phyloP scores from a whole-genome alignment of 2,329 filamentous ascomycete genomes.

The Ophiosphaerella narmari region DNA sequence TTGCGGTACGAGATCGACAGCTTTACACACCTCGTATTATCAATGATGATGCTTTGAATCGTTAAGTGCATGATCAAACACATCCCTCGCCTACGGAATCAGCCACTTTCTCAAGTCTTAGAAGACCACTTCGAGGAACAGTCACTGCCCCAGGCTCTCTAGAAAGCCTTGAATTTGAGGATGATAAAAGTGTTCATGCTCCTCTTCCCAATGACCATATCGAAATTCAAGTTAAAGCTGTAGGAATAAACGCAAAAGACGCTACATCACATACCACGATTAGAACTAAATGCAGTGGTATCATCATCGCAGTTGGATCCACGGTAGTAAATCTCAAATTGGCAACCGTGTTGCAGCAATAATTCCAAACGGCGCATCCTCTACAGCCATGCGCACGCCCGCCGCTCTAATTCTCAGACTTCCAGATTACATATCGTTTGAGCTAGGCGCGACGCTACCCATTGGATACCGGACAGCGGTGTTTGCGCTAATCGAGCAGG shows the following conservation, averaged over 20 bases:
- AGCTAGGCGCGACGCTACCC: slow-evolving; percentile 24
- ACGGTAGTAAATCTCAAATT: slow-evolving; percentile 18
- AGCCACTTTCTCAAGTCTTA: slow-evolving; percentile 12
- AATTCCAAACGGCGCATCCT: slow-evolving; percentile 17
- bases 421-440: slow-evolving; percentile 26
- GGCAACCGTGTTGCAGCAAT: slow-evolving; percentile 34
- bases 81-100: slow-evolving; percentile 21
- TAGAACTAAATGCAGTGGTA: slow-evolving; percentile 20
- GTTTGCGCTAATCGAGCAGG: slow-evolving; percentile 35
- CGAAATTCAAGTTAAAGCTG: slow-evolving; percentile 43
- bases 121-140: slow-evolving; percentile 17
- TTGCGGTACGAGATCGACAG: slow-evolving; percentile 3
- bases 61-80: slow-evolving; percentile 26
- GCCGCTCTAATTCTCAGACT: slow-evolving; percentile 17
- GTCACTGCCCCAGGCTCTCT: slow-evolving; percentile 18
- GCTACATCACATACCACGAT: background rate
- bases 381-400: slow-evolving; percentile 20
- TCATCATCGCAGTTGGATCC: slow-evolving; percentile 12
- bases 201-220: slow-evolving; percentile 22
- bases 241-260: slow-evolving; percentile 19
- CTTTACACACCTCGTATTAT: slow-evolving; percentile 14
- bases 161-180: slow-evolving; percentile 25
- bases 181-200: slow-evolving; percentile 8
- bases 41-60: slow-evolving; percentile 26
- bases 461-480: slow-evolving; percentile 27